Evolutionary conservation across 495 filamentous ascomycete species (phyloP).

Genomic region (Trichocladium uniseriatum): DNA sequence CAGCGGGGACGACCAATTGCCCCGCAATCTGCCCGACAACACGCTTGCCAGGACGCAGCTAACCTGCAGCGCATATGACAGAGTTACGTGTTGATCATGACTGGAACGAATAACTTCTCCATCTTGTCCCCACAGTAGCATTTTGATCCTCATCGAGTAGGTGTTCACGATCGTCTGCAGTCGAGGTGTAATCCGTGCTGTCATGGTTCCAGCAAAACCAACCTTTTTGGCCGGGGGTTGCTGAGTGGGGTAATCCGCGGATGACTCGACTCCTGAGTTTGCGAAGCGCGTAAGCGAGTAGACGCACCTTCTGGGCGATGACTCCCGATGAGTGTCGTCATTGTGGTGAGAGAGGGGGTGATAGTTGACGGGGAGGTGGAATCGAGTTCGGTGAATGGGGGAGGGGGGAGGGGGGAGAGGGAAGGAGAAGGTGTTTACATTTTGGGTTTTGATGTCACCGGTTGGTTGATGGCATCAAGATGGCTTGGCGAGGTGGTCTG

Average conservation of each 20-base stretch:
- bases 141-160: not conserved
- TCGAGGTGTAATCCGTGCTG: not conserved
- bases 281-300: too few relatives aligned
- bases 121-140: not conserved
- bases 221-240: too few relatives aligned
- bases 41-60: constrained; percentile 2
- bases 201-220: constrained; percentile 1
- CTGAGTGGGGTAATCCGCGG: not conserved
- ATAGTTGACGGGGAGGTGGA: too few relatives aligned
- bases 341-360: too few relatives aligned
- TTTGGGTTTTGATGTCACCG: too few relatives aligned
- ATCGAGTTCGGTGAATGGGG: too few relatives aligned
- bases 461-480: too few relatives aligned
- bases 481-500: too few relatives aligned
- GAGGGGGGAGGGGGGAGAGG: too few relatives aligned
- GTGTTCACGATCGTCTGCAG: not conserved
- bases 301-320: constrained; percentile 5
- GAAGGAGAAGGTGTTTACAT: too few relatives aligned
- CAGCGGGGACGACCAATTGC: constrained; percentile 1
- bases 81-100: constrained; percentile 12
- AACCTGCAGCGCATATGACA: constrained; percentile 2
- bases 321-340: too few relatives aligned
- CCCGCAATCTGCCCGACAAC: constrained; percentile 1
- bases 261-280: not conserved
- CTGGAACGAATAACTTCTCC: not conserved